Percentiles rank a stretch among this genome's conserved stretches.
Evolutionary conservation across 306 rosid species (phyloP).

Genomic region (Notholithocarpus densiflorus): DNA sequence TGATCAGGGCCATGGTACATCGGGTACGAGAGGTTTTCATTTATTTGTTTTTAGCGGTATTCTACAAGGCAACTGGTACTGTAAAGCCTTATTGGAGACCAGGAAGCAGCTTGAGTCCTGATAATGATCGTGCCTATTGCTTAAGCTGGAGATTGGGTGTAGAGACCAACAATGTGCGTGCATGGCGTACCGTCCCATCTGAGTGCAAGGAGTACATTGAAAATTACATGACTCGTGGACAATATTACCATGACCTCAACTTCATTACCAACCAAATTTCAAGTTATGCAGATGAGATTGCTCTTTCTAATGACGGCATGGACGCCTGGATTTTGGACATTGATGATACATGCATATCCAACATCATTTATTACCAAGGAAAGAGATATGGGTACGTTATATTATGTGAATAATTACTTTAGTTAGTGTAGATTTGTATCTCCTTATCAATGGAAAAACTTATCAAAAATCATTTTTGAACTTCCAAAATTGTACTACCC

Average conservation of each 20-base stretch:
- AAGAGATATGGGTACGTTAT: constrained; percentile 47
- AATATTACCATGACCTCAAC: constrained; percentile 42
- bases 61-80: constrained; percentile 15
- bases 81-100: background rate
- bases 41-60: constrained; percentile 26
- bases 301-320: constrained; percentile 23
- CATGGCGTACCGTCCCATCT: constrained; percentile 71
- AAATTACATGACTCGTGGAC: constrained; percentile 57
- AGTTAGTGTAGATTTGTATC: too few species aligned
- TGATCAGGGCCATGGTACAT: constrained; percentile 29
- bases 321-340: constrained; percentile 66
- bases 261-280: constrained; percentile 34
- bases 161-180: constrained; percentile 62
- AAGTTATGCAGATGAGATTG: constrained; percentile 19
- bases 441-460: too few species aligned
- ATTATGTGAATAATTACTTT: too few species aligned
- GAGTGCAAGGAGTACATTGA: constrained; percentile 41
- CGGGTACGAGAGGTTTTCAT: constrained; percentile 29
- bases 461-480: too few species aligned
- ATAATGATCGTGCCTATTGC: constrained; percentile 24
- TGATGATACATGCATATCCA: constrained; percentile 66
- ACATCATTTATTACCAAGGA: constrained; percentile 38
- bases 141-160: constrained; percentile 81
- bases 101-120: background rate
- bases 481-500: too few species aligned